Base-by-base conservation (phyloP, 805 yeast genomes). In the Wilhelminamyces savonicus region DNA sequence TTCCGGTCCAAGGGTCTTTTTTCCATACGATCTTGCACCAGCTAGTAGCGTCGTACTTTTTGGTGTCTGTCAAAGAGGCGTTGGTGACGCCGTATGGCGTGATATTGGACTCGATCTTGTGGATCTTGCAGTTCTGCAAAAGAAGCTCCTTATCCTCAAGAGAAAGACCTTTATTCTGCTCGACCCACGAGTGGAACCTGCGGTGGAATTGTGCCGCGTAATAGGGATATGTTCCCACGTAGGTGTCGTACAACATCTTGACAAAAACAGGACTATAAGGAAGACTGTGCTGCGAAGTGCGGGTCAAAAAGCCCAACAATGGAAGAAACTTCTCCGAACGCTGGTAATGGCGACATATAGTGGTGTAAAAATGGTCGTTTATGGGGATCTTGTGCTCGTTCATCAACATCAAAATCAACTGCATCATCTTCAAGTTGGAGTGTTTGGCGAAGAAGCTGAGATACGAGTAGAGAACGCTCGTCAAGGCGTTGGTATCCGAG, bases 191-290 rank as follows among this genome's bases (percentile, higher is more conserved):
- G 14, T 39, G 30, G 27, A 49, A 45, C 13, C 37, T 21, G 2
- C 35, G 29, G 11, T 41, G 40, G 23, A 59, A 59, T 3, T 38
- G 39, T 7, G 29, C 39, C 0, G 59, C 57, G 14, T 47, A 40
- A 27, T 56, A 47, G 1, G 68, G 66, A 30, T 56, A 63, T 1
- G 59, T 43, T 17, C 39, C 38, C 6, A 62, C 45, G 37, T 60
- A 62, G 2, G 59, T 39, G 10, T 57, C 51, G 29, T 48, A 59
- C 5, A 56, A 29, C 21, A 41, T 40, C 17, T 40, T 40, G n/a
- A 56, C 32, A 27, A 42, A 54, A 5, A 41, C 35, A 11, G 43
- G 44, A 25, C 50, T 46, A 31, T 52, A 57, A 10, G 26, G 33
- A n/a, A 41, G 37, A 26, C 35, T 34, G 18, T 27, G 34, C 36